Evolutionary conservation across 768 basidiomycete species (phyloP), one percentile per base, ranked within the genome.

Genomic region (Suillus subalutaceus): DNA sequence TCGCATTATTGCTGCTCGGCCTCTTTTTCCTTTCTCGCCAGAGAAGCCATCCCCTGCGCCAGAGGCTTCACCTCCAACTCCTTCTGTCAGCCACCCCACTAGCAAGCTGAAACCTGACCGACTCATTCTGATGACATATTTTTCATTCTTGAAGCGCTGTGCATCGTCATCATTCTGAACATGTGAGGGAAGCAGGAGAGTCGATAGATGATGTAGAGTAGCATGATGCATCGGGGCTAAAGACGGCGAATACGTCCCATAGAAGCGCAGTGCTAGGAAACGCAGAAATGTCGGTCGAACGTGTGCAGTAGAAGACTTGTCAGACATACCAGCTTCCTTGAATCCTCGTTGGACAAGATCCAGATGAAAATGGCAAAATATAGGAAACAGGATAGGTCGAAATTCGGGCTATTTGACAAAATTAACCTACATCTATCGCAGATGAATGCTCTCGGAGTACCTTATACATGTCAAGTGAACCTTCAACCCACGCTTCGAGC

Each of bases 311-410:
- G 16, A 48, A 30, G 38, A 66, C 56, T 63, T 58, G 38, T 23
- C 9, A 53, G 59, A 79, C 89, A 68, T 74, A 91, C 96, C 96
- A 69, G 96, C 92, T 74, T 94, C 92, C 73, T 92, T 90, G 77
- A 93, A 94, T 12, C 94, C 95, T 61, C 90, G 88, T 71, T 95
- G 90, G 57, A 99, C 89, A 59, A 99, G 85, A 76, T 98, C 97
- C 38, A 99, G 83, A 77, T 97, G 98, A 75, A 98, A 98, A 78
- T 99, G 95, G 60, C 93, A 94, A 75, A 98, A 99, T 68, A 99
- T 92, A 3, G 97, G 97, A 74, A 96, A 97, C 18, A 97, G 79
- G 43, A 99, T 91, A 55, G 94, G 96, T 55, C 92, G 85, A 71
- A 99, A 92, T 78, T 99, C 96, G 63, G 94, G 94, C 92, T 99